These are phyloP conservation scores for Manihot esculenta DNA, from an alignment of 441 rosid species.

Conservation along the genomic window DNA sequence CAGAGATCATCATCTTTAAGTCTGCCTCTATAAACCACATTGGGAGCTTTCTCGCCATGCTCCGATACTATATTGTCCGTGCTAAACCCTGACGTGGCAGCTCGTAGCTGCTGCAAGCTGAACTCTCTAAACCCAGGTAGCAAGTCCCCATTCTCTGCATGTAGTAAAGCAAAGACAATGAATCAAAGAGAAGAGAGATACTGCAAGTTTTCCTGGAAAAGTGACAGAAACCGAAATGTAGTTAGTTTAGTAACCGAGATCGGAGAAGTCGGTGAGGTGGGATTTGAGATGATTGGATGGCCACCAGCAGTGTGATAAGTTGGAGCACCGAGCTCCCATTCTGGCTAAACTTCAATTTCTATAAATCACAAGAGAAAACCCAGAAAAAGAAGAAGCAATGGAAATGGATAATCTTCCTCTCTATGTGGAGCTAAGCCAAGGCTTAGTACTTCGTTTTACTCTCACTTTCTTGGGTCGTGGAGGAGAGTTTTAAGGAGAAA, in stretches of 20 bases:
- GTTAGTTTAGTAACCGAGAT: constrained; percentile 49
- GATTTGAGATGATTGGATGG: constrained; percentile 71
- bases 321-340: constrained; percentile 97
- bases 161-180: constrained; percentile 5
- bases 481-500: constrained; percentile 33
- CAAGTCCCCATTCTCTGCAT: constrained; percentile 60
- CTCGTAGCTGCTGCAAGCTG: constrained; percentile 70
- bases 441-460: constrained; percentile 14
- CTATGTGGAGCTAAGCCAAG: not conserved
- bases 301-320: constrained; percentile 85
- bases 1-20: constrained; percentile 58
- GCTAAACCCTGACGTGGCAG: constrained; percentile 77
- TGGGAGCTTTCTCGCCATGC: constrained; percentile 96
- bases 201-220: constrained; percentile 27
- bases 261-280: constrained; percentile 56
- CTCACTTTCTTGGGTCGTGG: constrained; percentile 27
- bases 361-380: constrained; percentile 12
- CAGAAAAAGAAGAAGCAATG: not conserved
- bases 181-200: not conserved
- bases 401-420: not conserved
- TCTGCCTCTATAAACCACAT: constrained; percentile 80
- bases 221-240: constrained; percentile 26
- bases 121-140: constrained; percentile 74
- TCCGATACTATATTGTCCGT: constrained; percentile 87
- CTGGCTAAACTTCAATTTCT: constrained; percentile 16